Evolutionary conservation across 257 asterid genomes (phyloP).

Genomic region (Plantago major): DNA sequence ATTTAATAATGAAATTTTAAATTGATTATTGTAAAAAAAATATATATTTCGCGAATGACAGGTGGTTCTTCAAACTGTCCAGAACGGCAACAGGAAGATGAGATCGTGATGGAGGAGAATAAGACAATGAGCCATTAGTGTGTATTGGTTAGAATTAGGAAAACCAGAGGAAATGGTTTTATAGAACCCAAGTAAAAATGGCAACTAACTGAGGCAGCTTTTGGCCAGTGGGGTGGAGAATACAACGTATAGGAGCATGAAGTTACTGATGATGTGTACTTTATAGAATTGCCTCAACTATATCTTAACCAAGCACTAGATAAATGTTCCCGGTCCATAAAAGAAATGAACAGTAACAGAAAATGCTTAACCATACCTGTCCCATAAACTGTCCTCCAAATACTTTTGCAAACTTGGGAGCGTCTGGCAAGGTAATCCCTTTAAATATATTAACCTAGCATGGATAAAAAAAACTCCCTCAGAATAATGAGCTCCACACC

Average conservation of each 20-base stretch:
- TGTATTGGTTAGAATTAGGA: no score
- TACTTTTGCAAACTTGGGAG: constrained; percentile 84
- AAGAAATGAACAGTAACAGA: constrained; percentile 1
- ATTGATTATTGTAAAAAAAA: no score
- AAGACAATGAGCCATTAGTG: no score
- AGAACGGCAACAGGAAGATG: no score
- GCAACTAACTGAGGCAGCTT: neutral
- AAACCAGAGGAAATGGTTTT: no score
- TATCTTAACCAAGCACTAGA: constrained; percentile 12
- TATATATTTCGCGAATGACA: no score
- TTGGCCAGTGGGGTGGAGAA: constrained; percentile 3
- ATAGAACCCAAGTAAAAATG: neutral
- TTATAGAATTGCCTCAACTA: constrained; percentile 6
- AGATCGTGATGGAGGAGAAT: no score
- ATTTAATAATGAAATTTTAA: no score
- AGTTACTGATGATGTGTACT: neutral
- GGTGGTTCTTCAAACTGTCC: no score
- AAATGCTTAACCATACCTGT: constrained; percentile 51
- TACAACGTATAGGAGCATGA: constrained; percentile 1
- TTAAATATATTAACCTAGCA: constrained; percentile 69
- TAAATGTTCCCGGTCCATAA: neutral
- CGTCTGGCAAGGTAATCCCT: constrained; percentile 93
- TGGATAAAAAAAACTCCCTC: constrained; percentile 12
- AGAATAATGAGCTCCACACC: neutral
- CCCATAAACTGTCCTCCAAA: constrained; percentile 99